Evolutionary conservation across 148 eudicot genomes (phyloP).

Genomic region (Chenopodium album): DNA sequence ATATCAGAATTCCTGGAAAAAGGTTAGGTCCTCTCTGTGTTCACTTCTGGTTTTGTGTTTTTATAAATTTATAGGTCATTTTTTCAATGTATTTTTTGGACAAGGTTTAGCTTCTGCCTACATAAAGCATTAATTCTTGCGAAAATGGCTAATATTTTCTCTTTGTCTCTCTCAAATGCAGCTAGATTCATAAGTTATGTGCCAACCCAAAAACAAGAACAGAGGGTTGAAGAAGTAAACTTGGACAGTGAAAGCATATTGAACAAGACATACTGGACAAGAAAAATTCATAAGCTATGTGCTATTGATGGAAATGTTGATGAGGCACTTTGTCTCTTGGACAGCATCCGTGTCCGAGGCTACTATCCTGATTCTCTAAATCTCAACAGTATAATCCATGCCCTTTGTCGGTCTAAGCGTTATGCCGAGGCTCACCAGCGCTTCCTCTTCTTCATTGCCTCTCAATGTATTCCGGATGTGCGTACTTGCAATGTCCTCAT

Average conservation of each 20-base stretch:
- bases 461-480: conserved; percentile 51
- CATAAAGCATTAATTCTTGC: too few species aligned
- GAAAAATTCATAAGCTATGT: conserved; percentile 60
- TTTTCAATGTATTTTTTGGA: too few species aligned
- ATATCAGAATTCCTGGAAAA: not conserved
- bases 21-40: conserved; percentile 4
- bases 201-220: conserved; percentile 9
- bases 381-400: conserved; percentile 67
- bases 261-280: conserved; percentile 49
- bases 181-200: not conserved
- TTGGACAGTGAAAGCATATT: conserved; percentile 23
- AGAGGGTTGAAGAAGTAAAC: conserved; percentile 26
- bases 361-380: conserved; percentile 57
- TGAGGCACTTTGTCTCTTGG: conserved; percentile 54
- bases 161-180: not conserved
- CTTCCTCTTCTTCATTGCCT: conserved; percentile 37
- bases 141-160: not conserved
- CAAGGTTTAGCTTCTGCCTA: too few species aligned
- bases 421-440: conserved; percentile 66
- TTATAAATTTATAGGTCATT: too few species aligned
- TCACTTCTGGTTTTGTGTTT: not conserved
- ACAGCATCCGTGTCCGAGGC: conserved; percentile 51
- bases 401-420: conserved; percentile 57
- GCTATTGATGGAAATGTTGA: conserved; percentile 41
- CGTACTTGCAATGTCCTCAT: conserved; percentile 80